Base-by-base conservation (phyloP, 306 rosid species). In the Quercus parvula region DNA sequence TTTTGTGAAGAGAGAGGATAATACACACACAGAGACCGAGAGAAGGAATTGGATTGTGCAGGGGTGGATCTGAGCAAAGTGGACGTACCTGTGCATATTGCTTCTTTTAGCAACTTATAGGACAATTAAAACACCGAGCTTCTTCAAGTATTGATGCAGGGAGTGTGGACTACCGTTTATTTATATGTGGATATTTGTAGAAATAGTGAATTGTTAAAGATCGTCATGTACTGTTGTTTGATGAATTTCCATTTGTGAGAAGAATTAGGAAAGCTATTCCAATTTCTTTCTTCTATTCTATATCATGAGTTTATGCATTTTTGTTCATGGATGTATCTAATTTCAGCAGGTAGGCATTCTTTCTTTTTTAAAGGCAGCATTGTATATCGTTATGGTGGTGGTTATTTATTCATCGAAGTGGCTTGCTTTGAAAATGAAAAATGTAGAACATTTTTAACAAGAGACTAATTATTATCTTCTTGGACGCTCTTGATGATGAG, bases 1-100 rank as follows among this genome's bases (percentile, higher is more conserved):
- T 89, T 19, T 71, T 84, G 86, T 92, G 86, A 87, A 77, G 84
- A 75, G 67, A 64, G 81, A 67, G 30, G 74, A 62, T 59, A 82
- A 51, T 57, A 35, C 22, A 2, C 51, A 2, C 19, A 9, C 11
- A 51, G 5, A n/a, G 15, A 33, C 20, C 2, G 4, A 55, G 75
- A 25, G 46, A 38, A 38, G 20, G 56, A 28, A 76, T 62, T 73
- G 74, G 73, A 62, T 76, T 55, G 3, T 10, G 25, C 22, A 12
- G 52, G 44, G 76, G 78, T 20, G 66, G 80, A 69, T 10, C 52
- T 64, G 84, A 83, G 83, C 72, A 62, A 77, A 73, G 9, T 27
- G 1, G 24, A 64, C 59, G 72, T 35, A 64, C 33, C 54, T 78
- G 81, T 30, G 70, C 57, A 70, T 77, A 76, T 78, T 79, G 91